Percentiles rank a stretch among this genome's conserved stretches.
Evolutionary conservation across 1,139 yeast genomes (phyloP).

Genomic region (Taphrina pruni): DNA sequence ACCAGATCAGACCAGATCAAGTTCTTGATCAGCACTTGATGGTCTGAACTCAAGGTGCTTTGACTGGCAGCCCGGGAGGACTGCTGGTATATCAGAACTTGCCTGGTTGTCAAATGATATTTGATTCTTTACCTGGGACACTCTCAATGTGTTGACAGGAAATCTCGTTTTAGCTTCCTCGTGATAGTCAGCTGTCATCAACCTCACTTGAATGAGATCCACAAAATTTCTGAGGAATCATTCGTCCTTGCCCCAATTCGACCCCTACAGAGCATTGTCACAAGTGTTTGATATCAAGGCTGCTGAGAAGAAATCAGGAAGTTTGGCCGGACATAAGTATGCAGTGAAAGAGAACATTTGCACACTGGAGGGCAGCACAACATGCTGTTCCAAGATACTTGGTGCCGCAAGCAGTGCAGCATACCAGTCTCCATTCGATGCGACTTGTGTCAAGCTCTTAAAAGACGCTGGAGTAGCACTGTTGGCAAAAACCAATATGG

Average conservation of each 20-base stretch:
- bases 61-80: neutral
- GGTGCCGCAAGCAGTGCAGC: conserved; percentile 46
- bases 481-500: conserved; percentile 91
- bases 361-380: conserved; percentile 27
- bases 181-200: no score
- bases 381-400: conserved; percentile 40
- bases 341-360: conserved; percentile 42
- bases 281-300: conserved; percentile 4
- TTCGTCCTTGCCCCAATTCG: neutral
- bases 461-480: conserved; percentile 59
- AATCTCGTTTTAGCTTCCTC: no score
- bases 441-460: conserved; percentile 71
- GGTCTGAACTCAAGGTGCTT: neutral
- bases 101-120: neutral
- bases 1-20: neutral
- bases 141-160: no score
- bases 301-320: neutral
- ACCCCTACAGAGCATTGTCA: conserved; percentile 17
- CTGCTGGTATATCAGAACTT: neutral
- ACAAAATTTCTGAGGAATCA: neutral
- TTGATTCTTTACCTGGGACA: neutral
- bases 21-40: neutral
- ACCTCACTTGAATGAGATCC: neutral
- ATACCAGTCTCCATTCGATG: conserved; percentile 78
- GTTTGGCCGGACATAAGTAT: neutral